phyloP scores from a whole-genome alignment of 306 rosid species.

The Prunus mume region DNA sequence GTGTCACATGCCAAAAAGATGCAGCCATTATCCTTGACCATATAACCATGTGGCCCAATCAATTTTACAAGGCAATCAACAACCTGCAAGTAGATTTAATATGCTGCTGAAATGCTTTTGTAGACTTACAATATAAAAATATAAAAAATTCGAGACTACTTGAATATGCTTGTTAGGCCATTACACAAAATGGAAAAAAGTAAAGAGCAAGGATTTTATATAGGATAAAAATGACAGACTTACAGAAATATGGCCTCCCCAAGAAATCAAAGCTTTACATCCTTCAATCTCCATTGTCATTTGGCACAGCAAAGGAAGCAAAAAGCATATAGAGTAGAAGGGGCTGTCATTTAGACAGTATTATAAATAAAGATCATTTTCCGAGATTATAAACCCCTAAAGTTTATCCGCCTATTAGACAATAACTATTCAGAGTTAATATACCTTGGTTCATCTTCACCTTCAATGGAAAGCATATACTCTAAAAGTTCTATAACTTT shows the following conservation, averaged over 20 bases:
- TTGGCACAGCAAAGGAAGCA: conserved; percentile 89
- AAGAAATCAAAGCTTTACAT: conserved; percentile 61
- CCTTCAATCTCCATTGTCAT: conserved; percentile 74
- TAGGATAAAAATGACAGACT: conserved; percentile 25
- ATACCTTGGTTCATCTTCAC: conserved; percentile 88
- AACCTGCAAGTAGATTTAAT: conserved; percentile 56
- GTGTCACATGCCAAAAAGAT: conserved; percentile 87
- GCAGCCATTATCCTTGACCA: conserved; percentile 54
- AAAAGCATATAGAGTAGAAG: conserved; percentile 70
- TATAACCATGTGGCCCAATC: conserved; percentile 33
- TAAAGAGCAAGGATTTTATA: neutral
- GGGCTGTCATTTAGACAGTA: conserved; percentile 57
- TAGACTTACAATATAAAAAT: neutral
- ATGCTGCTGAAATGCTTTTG: conserved; percentile 11
- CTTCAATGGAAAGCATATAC: conserved; percentile 76
- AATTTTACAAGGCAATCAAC: conserved; percentile 65
- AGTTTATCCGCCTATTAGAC: conserved; percentile 10
- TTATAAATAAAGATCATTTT: conserved; percentile 22
- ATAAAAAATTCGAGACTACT: neutral
- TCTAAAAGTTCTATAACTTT: conserved; percentile 70
- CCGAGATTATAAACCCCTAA: neutral
- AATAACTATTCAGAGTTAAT: conserved; percentile 20
- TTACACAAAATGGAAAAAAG: neutral
- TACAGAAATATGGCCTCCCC: conserved; percentile 72
- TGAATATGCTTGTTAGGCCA: neutral